Conservation (phyloP, 345 rosid species). For the Noccaea caerulescens region DNA sequence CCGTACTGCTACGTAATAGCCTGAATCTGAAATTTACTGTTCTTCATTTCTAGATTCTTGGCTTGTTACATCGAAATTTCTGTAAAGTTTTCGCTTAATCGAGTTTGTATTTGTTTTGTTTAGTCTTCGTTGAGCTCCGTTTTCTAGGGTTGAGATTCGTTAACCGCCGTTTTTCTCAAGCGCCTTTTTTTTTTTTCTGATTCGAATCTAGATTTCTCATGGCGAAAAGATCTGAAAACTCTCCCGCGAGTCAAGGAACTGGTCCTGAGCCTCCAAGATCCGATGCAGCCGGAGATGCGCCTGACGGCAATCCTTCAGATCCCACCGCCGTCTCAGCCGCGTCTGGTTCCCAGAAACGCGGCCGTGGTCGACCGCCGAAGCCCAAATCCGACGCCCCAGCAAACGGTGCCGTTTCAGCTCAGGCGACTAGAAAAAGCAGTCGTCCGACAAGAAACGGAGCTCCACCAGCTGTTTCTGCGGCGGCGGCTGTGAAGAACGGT, state of each 20-base stretch:
- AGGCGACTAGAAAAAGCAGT: constrained; percentile 36
- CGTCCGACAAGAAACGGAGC: constrained; percentile 49
- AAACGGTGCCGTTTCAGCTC: constrained; percentile 22
- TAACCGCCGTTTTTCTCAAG: constrained; percentile 14
- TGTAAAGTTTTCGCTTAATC: constrained; percentile 14
- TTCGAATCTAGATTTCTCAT: constrained; percentile 27
- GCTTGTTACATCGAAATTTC: neutral
- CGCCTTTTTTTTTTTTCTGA: constrained; percentile 22
- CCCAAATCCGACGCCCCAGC: constrained; percentile 29
- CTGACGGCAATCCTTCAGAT: constrained; percentile 10
- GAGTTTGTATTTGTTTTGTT: constrained; percentile 6
- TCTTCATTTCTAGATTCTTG: constrained; percentile 10
- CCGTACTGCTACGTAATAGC: neutral
- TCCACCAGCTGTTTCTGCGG: constrained; percentile 5
- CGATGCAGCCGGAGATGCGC: neutral
- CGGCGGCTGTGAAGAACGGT: constrained; percentile 24
- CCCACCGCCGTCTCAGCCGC: constrained; percentile 30
- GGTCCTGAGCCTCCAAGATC: constrained; percentile 31
- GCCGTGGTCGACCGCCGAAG: constrained; percentile 80
- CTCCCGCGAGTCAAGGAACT: neutral
- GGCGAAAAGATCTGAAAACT: constrained; percentile 28
- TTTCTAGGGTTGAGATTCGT: constrained; percentile 23
- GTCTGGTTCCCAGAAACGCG: constrained; percentile 47
- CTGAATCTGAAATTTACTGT: constrained; percentile 5
- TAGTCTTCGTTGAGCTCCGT: constrained; percentile 18